A percentile compares a stretch with the other conserved stretches of the same genome.
phyloP scores from a whole-genome alignment of 495 filamentous ascomycete species.

The Neurospora sp. region DNA sequence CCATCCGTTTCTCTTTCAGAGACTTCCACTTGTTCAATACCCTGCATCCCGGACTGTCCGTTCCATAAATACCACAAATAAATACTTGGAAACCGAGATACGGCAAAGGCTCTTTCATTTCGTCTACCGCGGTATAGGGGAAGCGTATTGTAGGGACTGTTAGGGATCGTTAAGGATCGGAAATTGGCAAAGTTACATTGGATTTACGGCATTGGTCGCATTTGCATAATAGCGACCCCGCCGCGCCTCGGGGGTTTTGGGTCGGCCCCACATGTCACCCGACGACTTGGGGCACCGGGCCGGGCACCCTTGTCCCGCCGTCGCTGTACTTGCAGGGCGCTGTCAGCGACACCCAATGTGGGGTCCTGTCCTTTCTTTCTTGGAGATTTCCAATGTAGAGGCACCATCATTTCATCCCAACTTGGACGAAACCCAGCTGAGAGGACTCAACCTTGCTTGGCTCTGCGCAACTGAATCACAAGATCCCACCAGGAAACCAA shows the following conservation, averaged over 20 bases:
- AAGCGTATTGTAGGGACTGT: neutral
- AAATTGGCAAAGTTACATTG: neutral
- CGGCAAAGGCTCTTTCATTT: neutral
- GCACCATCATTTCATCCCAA: neutral
- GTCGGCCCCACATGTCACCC: neutral
- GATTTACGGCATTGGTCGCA: neutral
- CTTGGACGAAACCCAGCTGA: neutral
- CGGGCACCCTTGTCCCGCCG: neutral
- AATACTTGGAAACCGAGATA: neutral
- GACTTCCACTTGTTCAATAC: neutral
- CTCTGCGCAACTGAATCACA: neutral
- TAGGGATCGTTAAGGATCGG: neutral
- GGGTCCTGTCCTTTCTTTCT: neutral
- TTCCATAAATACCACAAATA: neutral
- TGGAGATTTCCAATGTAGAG: neutral
- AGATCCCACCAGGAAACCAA: neutral
- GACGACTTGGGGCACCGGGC: neutral
- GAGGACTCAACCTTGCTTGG: neutral
- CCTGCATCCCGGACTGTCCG: neutral
- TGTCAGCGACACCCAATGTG: neutral
- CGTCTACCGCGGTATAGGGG: neutral
- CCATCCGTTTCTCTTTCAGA: neutral
- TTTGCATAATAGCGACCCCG: neutral
- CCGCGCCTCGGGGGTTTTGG: neutral
- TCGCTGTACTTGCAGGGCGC: neutral